Base-by-base conservation (phyloP, 306 rosid species). In the Quercus gilva region DNA sequence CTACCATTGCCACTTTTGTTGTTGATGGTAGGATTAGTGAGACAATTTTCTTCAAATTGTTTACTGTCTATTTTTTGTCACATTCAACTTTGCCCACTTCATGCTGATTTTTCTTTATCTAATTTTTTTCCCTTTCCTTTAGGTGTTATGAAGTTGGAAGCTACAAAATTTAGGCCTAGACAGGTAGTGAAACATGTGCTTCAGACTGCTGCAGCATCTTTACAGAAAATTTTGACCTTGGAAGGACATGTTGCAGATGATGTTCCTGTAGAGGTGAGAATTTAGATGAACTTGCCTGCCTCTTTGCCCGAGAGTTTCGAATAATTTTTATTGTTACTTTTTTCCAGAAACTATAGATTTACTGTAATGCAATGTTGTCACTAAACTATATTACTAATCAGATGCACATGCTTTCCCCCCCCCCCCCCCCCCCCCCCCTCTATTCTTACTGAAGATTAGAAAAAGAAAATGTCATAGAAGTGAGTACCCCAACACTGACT, bases 111-210 rank as follows among this genome's bases (percentile, higher is more conserved):
- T 79, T 41, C 45, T 41, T 31, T 11, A 20, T 37, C 57, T 25
- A 20, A 26, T 53, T n/a, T 20, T 73, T 76, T 7, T 51, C 59
- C 74, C 17, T 69, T 55, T 71, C 74, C 15, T 74, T 71, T 78
- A 94, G 99, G 99, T 81, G 99, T 88, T 11, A 94, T 94, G 99
- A 92, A 90, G 82, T 85, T 94, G 85, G 99, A 94, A 84, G 90
- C 97, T 80, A 91, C 99, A 17, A 92, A 92, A 55, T 94, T 94
- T 79, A 78, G 95, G 68, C 97, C 99, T 35, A 87, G 99, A 85
- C 87, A 89, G 82, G 97, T 96, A 15, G 93, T 91, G 51, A 96
- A 85, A 79, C 98, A 96, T 87, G 98, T 96, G 37, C 94, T 96
- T 53, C 99, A 96, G 85, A 91, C 97, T 55, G 97, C 99, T 15